Evolutionary conservation across 352 stramenopile species (phyloP), one percentile per base, ranked within the genome.

Genomic region (Globisporangium viniferum): DNA sequence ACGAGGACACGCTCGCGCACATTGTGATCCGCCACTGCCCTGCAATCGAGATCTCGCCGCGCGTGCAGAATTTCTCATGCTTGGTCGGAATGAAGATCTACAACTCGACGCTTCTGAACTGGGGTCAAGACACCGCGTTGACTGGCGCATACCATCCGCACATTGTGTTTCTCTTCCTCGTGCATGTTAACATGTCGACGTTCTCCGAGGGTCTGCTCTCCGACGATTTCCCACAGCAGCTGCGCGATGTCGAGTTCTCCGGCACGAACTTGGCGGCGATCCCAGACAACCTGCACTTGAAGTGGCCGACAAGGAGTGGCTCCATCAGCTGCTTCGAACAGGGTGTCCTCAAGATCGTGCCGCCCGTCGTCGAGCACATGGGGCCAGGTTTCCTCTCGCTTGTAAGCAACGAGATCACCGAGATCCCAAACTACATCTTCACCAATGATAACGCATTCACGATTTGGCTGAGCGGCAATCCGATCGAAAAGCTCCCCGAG

Each of bases 21-120:
- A 55, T 89, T 15, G 64, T 76, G 10, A 67, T 88, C 10, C 75
- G 76, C 8, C 75, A 90, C 35, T 89, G 78, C 31, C 51, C 67
- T 0, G 46, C 35, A 4, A 41, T 89, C 2, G 75, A 87, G 36
- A 68, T 87, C 12, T 60, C 71, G 1, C 29, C 58, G 0, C 54
- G 58, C 1, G 22, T 89, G 1, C 56, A 74, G 2, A 12, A 62
- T 3, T 85, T 89, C 62, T 72, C 59, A 1, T 53, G 58, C 2
- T 62, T 88, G 2, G 59, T 81, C 22, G 60, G 72, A 1, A 33
- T 84, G 1, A 82, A 84, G 54, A 64, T 82, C 24, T 84, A 80
- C 65, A 86, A 84, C 53, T 76, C 76, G 3, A 83, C 74, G 7
- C 70, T 88, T 8, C 31, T n/a, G 0, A 59, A 41, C 6, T 84